Percentiles rank a stretch among this genome's conserved stretches.
Evolutionary conservation across 1,139 yeast species (phyloP).

Genomic region (Saccharomyces uvarum): DNA sequence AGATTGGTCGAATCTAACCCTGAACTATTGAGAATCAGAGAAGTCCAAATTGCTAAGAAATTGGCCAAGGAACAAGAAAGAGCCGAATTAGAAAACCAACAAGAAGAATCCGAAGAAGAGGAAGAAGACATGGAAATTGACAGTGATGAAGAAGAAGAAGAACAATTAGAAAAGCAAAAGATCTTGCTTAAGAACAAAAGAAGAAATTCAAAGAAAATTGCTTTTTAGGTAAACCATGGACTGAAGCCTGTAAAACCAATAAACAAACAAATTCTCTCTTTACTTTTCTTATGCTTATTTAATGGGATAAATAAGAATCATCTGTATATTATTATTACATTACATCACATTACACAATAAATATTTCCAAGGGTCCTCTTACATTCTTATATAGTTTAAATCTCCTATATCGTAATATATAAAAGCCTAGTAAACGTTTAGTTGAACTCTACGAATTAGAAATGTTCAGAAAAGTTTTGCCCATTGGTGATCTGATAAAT

Average conservation of each 20-base stretch:
- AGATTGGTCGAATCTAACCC: constrained; percentile 84
- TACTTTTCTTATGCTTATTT: background rate
- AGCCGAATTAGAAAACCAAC: constrained; percentile 45
- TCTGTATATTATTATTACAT: background rate
- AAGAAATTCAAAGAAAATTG: constrained; percentile 34
- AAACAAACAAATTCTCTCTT: no score
- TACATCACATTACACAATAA: background rate
- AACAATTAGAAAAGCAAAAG: constrained; percentile 56
- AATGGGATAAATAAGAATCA: constrained; percentile 1
- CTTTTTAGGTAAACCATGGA: constrained; percentile 18
- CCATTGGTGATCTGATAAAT: background rate
- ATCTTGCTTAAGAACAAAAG: constrained; percentile 69
- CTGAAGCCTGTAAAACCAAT: no score
- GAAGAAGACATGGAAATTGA: constrained; percentile 39
- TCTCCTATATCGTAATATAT: no score
- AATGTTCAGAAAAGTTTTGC: background rate
- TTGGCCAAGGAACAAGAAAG: constrained; percentile 63
- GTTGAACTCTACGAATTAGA: background rate
- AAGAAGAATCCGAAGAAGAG: constrained; percentile 40
- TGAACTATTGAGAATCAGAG: constrained; percentile 83
- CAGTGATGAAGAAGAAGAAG: constrained; percentile 37
- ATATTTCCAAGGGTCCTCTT: background rate
- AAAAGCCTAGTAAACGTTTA: background rate
- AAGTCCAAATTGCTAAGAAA: constrained; percentile 78
- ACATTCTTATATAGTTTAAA: background rate